A percentile compares a stretch with the other conserved stretches of the same genome.
phyloP scores from a whole-genome alignment of 768 basidiomycete species.

The Tylopilus balloui region DNA sequence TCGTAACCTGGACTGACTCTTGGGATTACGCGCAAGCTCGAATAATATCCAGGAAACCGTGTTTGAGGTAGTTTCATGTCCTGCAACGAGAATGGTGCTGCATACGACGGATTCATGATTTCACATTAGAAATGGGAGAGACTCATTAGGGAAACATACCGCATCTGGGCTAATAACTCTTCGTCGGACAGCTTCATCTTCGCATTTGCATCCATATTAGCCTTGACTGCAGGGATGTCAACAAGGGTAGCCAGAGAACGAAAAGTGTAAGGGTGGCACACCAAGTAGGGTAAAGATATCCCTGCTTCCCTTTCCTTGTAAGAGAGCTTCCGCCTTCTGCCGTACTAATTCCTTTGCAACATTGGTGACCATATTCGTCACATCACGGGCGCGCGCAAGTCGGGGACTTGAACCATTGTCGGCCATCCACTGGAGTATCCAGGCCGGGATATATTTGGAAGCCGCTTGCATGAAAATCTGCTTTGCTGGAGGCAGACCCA shows the following conservation, averaged over 20 bases:
- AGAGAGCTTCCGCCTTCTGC: conserved; percentile 7
- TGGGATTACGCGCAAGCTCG: conserved; percentile 53
- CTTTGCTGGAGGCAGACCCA: conserved; percentile 5
- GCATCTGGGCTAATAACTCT: conserved; percentile 13
- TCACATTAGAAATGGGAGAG: not conserved
- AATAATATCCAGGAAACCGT: conserved; percentile 55
- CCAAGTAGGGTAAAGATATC: conserved; percentile 34
- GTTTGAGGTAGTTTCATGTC: conserved; percentile 59
- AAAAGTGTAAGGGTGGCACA: conserved; percentile 12
- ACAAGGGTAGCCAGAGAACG: not conserved
- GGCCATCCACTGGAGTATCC: not conserved
- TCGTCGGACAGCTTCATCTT: conserved; percentile 15
- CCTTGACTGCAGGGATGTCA: conserved; percentile 13
- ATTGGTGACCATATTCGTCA: not conserved
- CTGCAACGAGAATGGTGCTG: conserved; percentile 44
- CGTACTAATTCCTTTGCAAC: conserved; percentile 4
- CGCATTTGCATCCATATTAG: conserved; percentile 20
- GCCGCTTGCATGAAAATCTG: conserved; percentile 8
- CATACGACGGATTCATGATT: not conserved
- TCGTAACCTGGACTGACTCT: conserved; percentile 56
- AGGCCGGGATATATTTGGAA: conserved; percentile 4
- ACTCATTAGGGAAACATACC: too few species aligned
- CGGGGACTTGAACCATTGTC: not conserved
- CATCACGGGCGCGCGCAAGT: not conserved
- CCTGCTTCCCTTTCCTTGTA: conserved; percentile 9